Conservation (phyloP, 495 filamentous ascomycete species). For the Aspergillus egyptiacus region DNA sequence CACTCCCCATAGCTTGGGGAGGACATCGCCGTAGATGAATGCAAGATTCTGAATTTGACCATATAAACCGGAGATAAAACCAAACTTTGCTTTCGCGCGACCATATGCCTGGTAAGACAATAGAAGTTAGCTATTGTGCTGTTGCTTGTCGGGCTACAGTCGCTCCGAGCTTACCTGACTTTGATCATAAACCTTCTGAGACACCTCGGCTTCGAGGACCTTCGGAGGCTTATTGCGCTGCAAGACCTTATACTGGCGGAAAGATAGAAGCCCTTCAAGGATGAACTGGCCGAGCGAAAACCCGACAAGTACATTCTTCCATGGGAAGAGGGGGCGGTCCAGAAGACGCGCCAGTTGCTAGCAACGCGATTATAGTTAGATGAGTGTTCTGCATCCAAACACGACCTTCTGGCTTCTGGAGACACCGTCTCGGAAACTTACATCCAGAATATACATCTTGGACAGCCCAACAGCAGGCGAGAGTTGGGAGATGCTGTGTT, state of each 20-base stretch:
- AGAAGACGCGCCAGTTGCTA: conserved; percentile 82
- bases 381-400: not conserved
- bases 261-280: conserved; percentile 77
- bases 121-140: not conserved
- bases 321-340: conserved; percentile 89
- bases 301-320: conserved; percentile 92
- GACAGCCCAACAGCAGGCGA: conserved; percentile 22
- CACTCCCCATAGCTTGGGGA: conserved; percentile 82
- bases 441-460: conserved; percentile 43
- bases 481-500: conserved; percentile 23
- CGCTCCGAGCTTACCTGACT: conserved; percentile 67
- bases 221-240: conserved; percentile 72
- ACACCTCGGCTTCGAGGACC: conserved; percentile 78
- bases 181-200: conserved; percentile 88
- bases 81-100: conserved; percentile 87
- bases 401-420: not conserved
- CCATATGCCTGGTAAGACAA: conserved; percentile 64
- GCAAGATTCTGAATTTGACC: conserved; percentile 78
- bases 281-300: conserved; percentile 86
- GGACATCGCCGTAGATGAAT: conserved; percentile 83
- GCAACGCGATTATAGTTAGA: conserved; percentile 14
- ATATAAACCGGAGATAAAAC: conserved; percentile 71
- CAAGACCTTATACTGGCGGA: conserved; percentile 82
- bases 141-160: not conserved
- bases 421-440: conserved; percentile 14